Percentiles rank a stretch among this genome's conserved stretches.
Evolutionary conservation across 208 protist species (phyloP).

Genomic region (Porcisia deanei): DNA sequence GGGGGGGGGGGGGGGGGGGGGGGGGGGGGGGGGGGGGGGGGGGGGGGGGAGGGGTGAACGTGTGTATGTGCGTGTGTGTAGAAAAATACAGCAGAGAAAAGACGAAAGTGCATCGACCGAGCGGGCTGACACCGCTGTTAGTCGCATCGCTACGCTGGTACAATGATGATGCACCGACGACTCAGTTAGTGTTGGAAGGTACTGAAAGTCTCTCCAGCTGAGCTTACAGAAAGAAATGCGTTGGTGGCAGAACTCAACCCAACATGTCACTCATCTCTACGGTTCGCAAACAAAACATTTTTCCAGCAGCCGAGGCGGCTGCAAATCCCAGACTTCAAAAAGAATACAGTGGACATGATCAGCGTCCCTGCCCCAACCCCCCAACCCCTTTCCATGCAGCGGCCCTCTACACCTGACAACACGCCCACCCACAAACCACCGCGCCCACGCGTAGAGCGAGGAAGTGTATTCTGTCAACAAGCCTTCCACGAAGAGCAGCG

Average conservation of each 20-base stretch:
- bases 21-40: too few species aligned
- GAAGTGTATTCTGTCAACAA: not conserved
- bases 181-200: not conserved
- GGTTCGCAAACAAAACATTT: not conserved
- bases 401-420: not conserved
- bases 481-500: not conserved
- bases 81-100: not conserved
- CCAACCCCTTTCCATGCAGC: not conserved
- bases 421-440: not conserved
- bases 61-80: not conserved
- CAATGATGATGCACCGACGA: not conserved
- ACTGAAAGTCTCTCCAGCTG: not conserved
- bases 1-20: too few species aligned
- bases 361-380: not conserved
- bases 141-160: not conserved
- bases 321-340: not conserved
- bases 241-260: not conserved
- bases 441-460: not conserved
- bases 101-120: not conserved
- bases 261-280: not conserved
- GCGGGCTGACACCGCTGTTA: too few species aligned
- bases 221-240: not conserved
- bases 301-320: not conserved
- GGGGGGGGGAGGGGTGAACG: not conserved
- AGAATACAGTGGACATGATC: not conserved